These are phyloP conservation scores for Marasmius oreades DNA, from an alignment of 1,284 basidiomycete genomes.

Conservation along the genomic window DNA sequence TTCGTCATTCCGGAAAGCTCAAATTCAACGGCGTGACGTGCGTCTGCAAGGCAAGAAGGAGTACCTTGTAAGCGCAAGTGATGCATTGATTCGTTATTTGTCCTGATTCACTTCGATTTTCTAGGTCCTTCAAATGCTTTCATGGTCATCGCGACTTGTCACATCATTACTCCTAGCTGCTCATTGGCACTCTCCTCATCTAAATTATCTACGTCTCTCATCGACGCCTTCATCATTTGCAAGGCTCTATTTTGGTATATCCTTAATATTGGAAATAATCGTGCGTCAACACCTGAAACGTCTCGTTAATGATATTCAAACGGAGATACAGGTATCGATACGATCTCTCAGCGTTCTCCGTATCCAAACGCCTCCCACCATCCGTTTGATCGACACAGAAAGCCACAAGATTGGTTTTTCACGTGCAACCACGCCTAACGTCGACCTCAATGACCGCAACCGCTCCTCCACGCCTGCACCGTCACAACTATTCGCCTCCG, in stretches of 20 bases:
- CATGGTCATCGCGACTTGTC: conserved; percentile 54
- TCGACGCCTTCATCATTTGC: conserved; percentile 29
- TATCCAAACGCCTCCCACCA: conserved; percentile 59
- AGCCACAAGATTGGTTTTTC: conserved; percentile 31
- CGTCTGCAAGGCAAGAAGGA: conserved; percentile 55
- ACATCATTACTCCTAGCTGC: conserved; percentile 46
- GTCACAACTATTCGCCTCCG: conserved; percentile 31
- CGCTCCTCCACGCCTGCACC: conserved; percentile 20
- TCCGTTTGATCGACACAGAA: conserved; percentile 61
- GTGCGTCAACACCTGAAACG: conserved; percentile 34
- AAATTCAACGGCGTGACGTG: conserved; percentile 64
- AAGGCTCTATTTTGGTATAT: conserved; percentile 42
- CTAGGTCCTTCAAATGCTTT: conserved; percentile 54
- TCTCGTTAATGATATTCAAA: conserved; percentile 10
- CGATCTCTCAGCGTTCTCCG: conserved; percentile 51
- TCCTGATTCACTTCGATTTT: neutral
- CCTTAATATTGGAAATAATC: conserved; percentile 46
- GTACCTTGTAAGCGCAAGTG: conserved; percentile 52
- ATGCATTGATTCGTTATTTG: conserved; percentile 4
- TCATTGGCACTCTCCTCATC: conserved; percentile 36
- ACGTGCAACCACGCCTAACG: conserved; percentile 36
- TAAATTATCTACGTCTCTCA: conserved; percentile 35
- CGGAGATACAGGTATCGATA: conserved; percentile 39
- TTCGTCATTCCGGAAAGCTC: conserved; percentile 49
- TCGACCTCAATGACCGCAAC: conserved; percentile 19